Percentiles rank a stretch among this genome's conserved stretches.
phyloP scores from a whole-genome alignment of 805 yeast genomes.

The Zygosaccharomyces bailii region DNA sequence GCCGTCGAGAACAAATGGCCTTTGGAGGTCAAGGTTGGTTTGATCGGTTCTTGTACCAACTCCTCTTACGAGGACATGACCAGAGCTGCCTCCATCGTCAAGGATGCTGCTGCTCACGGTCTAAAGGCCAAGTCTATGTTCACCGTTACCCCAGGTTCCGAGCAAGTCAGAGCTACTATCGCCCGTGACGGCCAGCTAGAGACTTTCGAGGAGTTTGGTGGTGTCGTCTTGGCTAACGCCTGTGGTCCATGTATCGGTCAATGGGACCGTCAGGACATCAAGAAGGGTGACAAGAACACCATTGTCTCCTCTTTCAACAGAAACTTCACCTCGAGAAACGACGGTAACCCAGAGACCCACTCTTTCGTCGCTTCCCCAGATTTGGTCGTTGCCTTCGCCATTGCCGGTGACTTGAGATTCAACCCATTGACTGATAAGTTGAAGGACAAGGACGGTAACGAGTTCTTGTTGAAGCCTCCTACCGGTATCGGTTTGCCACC shows the following conservation, averaged over 20 bases:
- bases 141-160: slow-evolving; percentile 97
- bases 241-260: slow-evolving; percentile 99
- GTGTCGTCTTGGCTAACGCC: slow-evolving; percentile 92
- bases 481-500: slow-evolving; percentile 86
- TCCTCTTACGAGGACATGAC: slow-evolving; percentile 98
- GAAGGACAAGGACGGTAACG: slow-evolving; percentile 83
- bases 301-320: slow-evolving; percentile 97
- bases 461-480: slow-evolving; percentile 85
- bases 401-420: slow-evolving; percentile 94
- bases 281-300: slow-evolving; percentile 94
- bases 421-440: slow-evolving; percentile 92
- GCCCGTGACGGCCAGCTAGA: slow-evolving; percentile 92
- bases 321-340: slow-evolving; percentile 96
- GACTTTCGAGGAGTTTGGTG: slow-evolving; percentile 88
- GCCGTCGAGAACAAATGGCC: slow-evolving; percentile 92
- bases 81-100: slow-evolving; percentile 88
- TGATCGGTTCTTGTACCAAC: slow-evolving; percentile 98
- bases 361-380: slow-evolving; percentile 98
- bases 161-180: slow-evolving; percentile 97
- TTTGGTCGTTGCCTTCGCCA: slow-evolving; percentile 90
- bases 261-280: slow-evolving; percentile 93
- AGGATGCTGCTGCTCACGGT: slow-evolving; percentile 88
- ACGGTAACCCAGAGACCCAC: slow-evolving; percentile 96
- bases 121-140: slow-evolving; percentile 86
- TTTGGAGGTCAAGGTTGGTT: slow-evolving; percentile 83